Evolutionary conservation across 208 protist genomes (phyloP), one percentile per base, ranked within the genome.

Genomic region (Strigomonas culicis): DNA sequence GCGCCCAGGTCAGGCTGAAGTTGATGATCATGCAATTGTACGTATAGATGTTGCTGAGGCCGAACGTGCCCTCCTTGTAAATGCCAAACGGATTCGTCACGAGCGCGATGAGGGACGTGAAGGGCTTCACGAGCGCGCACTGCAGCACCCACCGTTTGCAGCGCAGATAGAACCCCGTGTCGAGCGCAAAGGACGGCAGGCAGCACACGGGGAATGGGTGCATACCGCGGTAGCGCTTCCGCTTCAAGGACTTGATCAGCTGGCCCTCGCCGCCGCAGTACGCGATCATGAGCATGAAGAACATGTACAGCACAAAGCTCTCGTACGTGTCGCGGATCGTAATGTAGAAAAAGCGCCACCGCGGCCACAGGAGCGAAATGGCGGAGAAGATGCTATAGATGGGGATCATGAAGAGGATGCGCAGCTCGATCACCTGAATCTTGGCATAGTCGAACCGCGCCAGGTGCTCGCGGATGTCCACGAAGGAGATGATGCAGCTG

Each of bases 251-350:
- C 24, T 82, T 77, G 66, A 97, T 68, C 36, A 95, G 76, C 61
- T 90, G 76, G 6, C 82, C 82, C 64, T 95, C 91, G 4, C 88
- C 86, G 21, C 84, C 91, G 59, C 90, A 90, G 72, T 93, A 95
- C 32, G 79, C 88, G 17, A 95, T 78, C 66, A 97, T 86, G n/a
- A 97, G 74, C 68, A 84, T 86, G 56, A 97, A 86, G 72, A 97
- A 97, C 47, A 92, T 86, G 74, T 97, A 97, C 19, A 97, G 72
- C 15, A 97, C 89, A 71, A 94, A 93, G 64, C 83, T 88, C 74
- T 97, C 88, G 79, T 95, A 95, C 21, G 79, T 85, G 68, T 94
- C 88, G 0, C 90, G 87, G 36, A 93, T 71, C 15, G 84, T 88
- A 46, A 86, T 83, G 55, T 93, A 82, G 56, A 88, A 88, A 69